Percentiles rank a stretch among this genome's conserved stretches.
Evolutionary conservation across 2,329 filamentous ascomycete genomes (phyloP).

Genomic region (Sporothrix protearum): DNA sequence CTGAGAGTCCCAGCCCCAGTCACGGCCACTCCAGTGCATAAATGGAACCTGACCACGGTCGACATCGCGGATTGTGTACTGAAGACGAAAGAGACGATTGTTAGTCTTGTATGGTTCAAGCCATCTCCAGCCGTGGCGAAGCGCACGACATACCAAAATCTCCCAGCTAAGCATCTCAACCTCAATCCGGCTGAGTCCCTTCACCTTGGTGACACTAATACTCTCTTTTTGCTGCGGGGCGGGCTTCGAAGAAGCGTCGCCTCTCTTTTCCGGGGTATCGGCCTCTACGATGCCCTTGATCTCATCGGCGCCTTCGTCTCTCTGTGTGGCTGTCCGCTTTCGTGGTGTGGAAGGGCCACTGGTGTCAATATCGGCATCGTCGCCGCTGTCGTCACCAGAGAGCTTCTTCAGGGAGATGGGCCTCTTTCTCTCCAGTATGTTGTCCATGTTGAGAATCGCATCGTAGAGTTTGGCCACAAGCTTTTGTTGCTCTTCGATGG

Average conservation of each 20-base stretch:
- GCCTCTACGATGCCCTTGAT: background rate
- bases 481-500: constrained; percentile 28
- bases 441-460: constrained; percentile 29
- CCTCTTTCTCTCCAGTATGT: constrained; percentile 26
- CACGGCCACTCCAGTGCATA: constrained; percentile 26
- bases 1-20: constrained; percentile 27
- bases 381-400: background rate
- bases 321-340: background rate
- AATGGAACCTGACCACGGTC: constrained; percentile 27
- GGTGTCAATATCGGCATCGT: background rate
- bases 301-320: background rate
- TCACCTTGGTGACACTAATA: constrained; percentile 28
- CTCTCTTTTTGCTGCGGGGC: constrained; percentile 21
- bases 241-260: background rate
- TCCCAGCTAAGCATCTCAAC: constrained; percentile 29
- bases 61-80: constrained; percentile 24
- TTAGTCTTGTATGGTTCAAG: background rate
- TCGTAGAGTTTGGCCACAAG: constrained; percentile 34
- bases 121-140: too few relatives aligned
- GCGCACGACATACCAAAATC: constrained; percentile 24
- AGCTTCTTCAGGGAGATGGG: constrained; percentile 14
- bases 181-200: constrained; percentile 27
- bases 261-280: background rate
- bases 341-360: background rate
- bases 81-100: too few relatives aligned